These are phyloP conservation scores for Cutaneotrichosporon cutaneum DNA, from an alignment of 1,284 basidiomycete genomes.

Conservation along the genomic window DNA sequence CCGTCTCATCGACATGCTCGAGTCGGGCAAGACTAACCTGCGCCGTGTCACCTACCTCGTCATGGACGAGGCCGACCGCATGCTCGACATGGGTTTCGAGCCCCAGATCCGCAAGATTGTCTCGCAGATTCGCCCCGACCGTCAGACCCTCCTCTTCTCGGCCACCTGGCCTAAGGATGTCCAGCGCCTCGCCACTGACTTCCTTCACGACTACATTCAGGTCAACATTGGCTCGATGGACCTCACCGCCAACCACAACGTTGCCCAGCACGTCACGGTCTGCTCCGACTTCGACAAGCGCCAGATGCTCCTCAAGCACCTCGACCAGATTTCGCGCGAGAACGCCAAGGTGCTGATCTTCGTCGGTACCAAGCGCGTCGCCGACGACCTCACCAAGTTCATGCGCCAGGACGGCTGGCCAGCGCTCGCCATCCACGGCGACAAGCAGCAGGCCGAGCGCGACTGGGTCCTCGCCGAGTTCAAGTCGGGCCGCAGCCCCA, in stretches of 20 bases:
- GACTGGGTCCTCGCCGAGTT: slow-evolving; percentile 99
- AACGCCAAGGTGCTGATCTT: slow-evolving; percentile 99
- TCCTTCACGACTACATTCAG: slow-evolving; percentile 93
- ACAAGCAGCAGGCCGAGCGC: slow-evolving; percentile 88
- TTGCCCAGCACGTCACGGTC: slow-evolving; percentile 92
- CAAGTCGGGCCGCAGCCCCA: slow-evolving; percentile 95
- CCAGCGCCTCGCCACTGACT: slow-evolving; percentile 95
- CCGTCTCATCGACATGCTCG: slow-evolving; percentile 93
- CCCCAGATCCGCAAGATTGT: slow-evolving; percentile 99
- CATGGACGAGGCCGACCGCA: slow-evolving; percentile 92
- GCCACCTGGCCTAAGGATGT: slow-evolving; percentile 99
- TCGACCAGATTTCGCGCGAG: slow-evolving; percentile 93
- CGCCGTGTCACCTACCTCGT: slow-evolving; percentile 95
- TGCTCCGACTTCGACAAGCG: slow-evolving; percentile 99
- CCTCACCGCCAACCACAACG: slow-evolving; percentile 96
- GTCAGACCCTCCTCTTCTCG: slow-evolving; percentile 95
- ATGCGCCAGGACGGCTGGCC: slow-evolving; percentile 98
- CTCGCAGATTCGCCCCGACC: slow-evolving; percentile 91
- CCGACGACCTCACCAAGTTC: slow-evolving; percentile 97
- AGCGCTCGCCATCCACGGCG: slow-evolving; percentile 96
- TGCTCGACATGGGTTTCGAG: slow-evolving; percentile 74
- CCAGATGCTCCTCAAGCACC: slow-evolving; percentile 90
- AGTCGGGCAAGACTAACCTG: slow-evolving; percentile 93
- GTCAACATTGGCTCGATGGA: slow-evolving; percentile 99
- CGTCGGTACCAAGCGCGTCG: slow-evolving; percentile 94